These are phyloP conservation scores for Phytopythium litorale DNA, from an alignment of 352 stramenopile genomes.

Conservation along the genomic window DNA sequence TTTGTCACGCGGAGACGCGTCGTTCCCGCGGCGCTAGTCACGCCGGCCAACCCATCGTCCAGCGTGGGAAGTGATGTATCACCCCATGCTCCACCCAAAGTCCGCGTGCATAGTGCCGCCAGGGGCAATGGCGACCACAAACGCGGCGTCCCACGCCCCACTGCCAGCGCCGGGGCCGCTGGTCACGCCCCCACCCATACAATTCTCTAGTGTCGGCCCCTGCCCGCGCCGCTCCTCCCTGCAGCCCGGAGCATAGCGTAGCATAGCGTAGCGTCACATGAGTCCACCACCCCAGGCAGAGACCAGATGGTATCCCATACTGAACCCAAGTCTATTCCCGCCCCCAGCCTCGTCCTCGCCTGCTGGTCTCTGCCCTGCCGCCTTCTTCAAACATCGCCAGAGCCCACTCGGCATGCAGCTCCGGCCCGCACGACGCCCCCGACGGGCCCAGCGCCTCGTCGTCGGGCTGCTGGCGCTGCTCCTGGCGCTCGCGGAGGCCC, in stretches of 20 bases:
- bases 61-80: too few relatives aligned
- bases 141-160: neutral
- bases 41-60: too few relatives aligned
- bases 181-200: neutral
- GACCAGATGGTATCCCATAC: neutral
- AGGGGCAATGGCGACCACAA: neutral
- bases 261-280: neutral
- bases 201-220: neutral
- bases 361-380: too few relatives aligned
- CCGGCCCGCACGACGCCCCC: too few relatives aligned
- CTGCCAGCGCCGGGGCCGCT: too few relatives aligned
- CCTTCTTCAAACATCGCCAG: neutral
- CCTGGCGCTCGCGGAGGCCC: neutral
- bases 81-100: too few relatives aligned
- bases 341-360: too few relatives aligned
- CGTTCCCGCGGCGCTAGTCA: too few relatives aligned
- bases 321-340: neutral
- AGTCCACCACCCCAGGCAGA: neutral
- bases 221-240: too few relatives aligned
- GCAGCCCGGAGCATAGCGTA: neutral
- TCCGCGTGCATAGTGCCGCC: too few relatives aligned
- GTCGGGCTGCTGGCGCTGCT: neutral
- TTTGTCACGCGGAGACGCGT: too few relatives aligned
- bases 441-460: neutral
- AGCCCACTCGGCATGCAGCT: too few relatives aligned